A percentile compares a stretch with the other conserved stretches of the same genome.
phyloP scores from a whole-genome alignment of 768 basidiomycete species.

The Xanthoconium purpureum region DNA sequence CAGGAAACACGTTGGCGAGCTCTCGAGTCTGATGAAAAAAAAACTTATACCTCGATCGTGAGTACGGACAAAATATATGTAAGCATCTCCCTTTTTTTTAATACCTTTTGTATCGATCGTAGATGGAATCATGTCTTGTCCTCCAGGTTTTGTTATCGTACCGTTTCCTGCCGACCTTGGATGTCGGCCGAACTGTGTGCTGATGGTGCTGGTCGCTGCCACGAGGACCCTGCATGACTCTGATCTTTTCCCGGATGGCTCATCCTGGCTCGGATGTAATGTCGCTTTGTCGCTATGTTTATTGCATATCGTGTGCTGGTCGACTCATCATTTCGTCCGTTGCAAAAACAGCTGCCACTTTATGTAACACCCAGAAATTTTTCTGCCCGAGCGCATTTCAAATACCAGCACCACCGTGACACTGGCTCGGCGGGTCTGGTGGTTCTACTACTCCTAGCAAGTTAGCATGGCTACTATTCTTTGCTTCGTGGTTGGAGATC shows the following conservation, averaged over 20 bases:
- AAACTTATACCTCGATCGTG: conserved; percentile 1
- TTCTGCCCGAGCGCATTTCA: background rate
- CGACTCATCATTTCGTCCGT: too few relatives aligned
- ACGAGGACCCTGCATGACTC: background rate
- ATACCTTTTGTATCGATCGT: background rate
- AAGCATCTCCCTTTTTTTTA: background rate
- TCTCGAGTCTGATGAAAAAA: background rate
- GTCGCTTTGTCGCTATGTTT: background rate
- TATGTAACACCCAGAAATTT: too few relatives aligned
- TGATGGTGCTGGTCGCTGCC: background rate
- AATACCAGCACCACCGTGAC: background rate
- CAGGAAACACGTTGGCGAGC: background rate
- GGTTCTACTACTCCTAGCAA: too few relatives aligned
- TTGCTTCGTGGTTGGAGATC: conserved; percentile 51
- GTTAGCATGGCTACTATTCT: conserved; percentile 44
- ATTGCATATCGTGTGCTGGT: too few relatives aligned
- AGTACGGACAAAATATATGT: conserved; percentile 1
- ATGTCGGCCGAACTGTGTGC: background rate
- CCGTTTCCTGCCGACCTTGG: conserved; percentile 7
- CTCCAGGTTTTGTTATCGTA: background rate
- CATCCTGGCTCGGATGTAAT: background rate
- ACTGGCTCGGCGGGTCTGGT: too few relatives aligned
- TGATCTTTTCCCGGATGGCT: background rate
- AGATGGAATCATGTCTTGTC: background rate
- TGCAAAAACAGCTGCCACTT: too few relatives aligned